These are phyloP conservation scores for Leersia perrieri DNA, from an alignment of 176 grass and related monocot genomes.

Conservation along the genomic window DNA sequence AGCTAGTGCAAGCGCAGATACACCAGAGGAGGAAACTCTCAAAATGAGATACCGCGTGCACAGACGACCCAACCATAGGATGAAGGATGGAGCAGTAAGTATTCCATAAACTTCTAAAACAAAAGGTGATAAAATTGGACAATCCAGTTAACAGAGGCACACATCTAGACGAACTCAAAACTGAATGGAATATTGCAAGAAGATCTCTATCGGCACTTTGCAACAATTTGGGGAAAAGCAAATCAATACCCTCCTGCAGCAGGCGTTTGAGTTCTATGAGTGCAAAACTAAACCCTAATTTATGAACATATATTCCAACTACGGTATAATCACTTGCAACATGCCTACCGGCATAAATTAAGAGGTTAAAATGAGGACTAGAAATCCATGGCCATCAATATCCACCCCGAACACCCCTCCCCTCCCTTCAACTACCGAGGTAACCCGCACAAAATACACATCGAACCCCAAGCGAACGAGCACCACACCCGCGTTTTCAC, in stretches of 20 bases:
- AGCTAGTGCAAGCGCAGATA: background rate
- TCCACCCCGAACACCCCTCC: background rate
- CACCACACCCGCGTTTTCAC: background rate
- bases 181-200: background rate
- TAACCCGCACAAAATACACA: background rate
- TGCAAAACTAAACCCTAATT: no score
- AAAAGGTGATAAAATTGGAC: background rate
- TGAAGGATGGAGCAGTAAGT: background rate
- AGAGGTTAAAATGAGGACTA: background rate
- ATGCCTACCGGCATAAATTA: no score
- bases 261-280: no score
- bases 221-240: background rate
- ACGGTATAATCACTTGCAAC: background rate
- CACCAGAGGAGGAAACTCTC: background rate
- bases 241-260: background rate
- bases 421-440: background rate
- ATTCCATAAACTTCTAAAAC: background rate
- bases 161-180: background rate
- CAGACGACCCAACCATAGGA: background rate
- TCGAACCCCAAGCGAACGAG: background rate
- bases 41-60: background rate
- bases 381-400: background rate
- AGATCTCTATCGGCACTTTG: background rate
- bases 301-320: no score
- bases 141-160: background rate